Evolutionary conservation across 129 eudicot species (phyloP).

Genomic region (Solidago caesia): DNA sequence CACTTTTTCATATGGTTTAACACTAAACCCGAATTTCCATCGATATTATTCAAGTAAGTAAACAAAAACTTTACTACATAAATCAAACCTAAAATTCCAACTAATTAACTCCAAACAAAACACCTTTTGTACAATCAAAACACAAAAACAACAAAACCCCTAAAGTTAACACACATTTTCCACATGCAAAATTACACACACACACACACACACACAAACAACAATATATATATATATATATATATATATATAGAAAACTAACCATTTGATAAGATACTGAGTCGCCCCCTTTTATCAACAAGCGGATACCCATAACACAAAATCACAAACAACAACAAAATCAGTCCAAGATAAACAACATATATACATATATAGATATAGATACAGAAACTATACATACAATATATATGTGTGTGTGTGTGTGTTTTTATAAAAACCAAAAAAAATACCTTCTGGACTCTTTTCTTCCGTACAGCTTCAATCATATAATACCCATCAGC

Average conservation of each 20-base stretch:
- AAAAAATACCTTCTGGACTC: conserved; percentile 61
- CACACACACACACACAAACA: neutral
- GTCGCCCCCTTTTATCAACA: conserved; percentile 50
- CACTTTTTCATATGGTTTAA: neutral
- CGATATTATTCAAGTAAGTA: neutral
- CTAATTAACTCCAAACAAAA: neutral
- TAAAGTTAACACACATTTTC: neutral
- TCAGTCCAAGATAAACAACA: conserved; percentile 10
- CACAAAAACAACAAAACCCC: neutral
- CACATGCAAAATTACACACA: neutral
- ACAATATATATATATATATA: neutral
- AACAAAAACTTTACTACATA: neutral
- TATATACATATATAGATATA: neutral
- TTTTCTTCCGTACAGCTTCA: conserved; percentile 61
- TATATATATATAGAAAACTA: conserved; percentile 10
- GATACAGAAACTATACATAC: neutral
- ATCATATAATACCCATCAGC: conserved; percentile 79
- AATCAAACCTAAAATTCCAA: conserved; percentile 7
- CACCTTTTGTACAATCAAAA: neutral
- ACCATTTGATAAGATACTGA: conserved; percentile 79
- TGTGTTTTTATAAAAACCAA: no score
- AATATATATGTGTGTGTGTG: neutral
- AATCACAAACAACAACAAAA: conserved; percentile 30
- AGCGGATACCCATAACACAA: conserved; percentile 19
- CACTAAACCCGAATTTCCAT: neutral